Conservation (phyloP, 192 early-diverging fungal species). For the Coemansia sp. region DNA sequence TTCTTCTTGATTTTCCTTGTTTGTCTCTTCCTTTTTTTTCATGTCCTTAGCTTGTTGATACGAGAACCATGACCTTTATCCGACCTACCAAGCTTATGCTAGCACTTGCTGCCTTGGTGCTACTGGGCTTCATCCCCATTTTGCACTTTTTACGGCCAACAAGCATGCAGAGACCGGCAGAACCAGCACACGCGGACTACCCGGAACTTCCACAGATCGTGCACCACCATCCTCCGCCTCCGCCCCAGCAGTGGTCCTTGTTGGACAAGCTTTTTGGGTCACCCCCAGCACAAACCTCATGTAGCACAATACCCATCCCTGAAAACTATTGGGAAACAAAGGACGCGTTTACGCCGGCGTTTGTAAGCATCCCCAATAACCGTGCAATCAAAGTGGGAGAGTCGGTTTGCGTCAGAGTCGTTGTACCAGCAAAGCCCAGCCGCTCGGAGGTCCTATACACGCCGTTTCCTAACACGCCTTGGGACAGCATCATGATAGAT, state of each 20-base stretch:
- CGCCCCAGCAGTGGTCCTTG: neutral
- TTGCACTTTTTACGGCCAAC: too few relatives aligned
- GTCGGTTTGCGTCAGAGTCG: slow-evolving; percentile 42
- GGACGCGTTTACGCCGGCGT: slow-evolving; percentile 10
- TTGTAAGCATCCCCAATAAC: slow-evolving; percentile 13
- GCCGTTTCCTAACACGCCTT: slow-evolving; percentile 22
- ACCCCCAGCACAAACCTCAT: neutral
- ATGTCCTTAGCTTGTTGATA: too few relatives aligned
- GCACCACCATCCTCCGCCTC: neutral
- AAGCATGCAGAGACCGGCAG: too few relatives aligned
- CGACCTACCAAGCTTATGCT: slow-evolving; percentile 1
- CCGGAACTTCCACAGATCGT: too few relatives aligned
- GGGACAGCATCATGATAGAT: slow-evolving; percentile 45
- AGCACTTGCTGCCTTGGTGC: neutral
- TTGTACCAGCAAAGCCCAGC: slow-evolving; percentile 28
- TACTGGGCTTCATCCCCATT: neutral
- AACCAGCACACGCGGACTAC: too few relatives aligned
- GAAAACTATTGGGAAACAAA: slow-evolving; percentile 2
- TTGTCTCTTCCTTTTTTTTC: too few relatives aligned
- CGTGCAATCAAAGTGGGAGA: slow-evolving; percentile 12
- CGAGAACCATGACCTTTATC: neutral
- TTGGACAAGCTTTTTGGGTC: slow-evolving; percentile 2
- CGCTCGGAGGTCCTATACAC: slow-evolving; percentile 4
- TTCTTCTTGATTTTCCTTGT: too few relatives aligned
- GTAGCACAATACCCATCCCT: slow-evolving; percentile 12